Conservation (phyloP, 805 yeast genomes). For the Ogataea nonfermentans region DNA sequence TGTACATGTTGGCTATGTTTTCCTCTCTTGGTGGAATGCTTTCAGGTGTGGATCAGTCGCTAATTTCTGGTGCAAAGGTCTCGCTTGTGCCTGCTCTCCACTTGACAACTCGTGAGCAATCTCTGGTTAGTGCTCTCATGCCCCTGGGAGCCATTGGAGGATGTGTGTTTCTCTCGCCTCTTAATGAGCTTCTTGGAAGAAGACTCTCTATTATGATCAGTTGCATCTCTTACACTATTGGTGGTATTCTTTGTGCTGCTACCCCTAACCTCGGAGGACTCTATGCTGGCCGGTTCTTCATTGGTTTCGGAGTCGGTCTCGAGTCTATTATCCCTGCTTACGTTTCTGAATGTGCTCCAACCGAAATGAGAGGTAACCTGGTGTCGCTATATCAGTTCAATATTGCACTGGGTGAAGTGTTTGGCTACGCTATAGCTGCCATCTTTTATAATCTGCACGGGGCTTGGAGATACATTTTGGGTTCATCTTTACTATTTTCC, state of each 20-base stretch:
- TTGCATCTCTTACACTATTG: conserved; percentile 58
- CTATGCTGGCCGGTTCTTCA: conserved; percentile 57
- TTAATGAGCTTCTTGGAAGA: conserved; percentile 56
- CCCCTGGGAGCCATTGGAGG: conserved; percentile 72
- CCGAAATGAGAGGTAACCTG: conserved; percentile 55
- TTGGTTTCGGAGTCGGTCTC: conserved; percentile 65
- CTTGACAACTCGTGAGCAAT: conserved; percentile 42
- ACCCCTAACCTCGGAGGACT: conserved; percentile 44
- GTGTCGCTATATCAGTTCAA: conserved; percentile 64
- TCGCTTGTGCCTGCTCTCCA: conserved; percentile 45
- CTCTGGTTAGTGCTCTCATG: conserved; percentile 58
- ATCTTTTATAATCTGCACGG: conserved; percentile 53
- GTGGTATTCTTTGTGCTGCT: conserved; percentile 60
- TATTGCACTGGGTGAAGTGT: conserved; percentile 64
- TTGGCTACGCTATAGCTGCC: conserved; percentile 64
- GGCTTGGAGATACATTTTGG: conserved; percentile 67
- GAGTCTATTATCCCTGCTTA: conserved; percentile 67
- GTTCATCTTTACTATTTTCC: conserved; percentile 60
- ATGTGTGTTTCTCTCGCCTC: conserved; percentile 56
- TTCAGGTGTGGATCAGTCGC: conserved; percentile 66
- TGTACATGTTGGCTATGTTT: conserved; percentile 49
- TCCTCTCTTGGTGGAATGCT: conserved; percentile 65
- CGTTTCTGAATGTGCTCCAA: conserved; percentile 60
- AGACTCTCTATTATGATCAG: conserved; percentile 53
- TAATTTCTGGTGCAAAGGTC: conserved; percentile 61